Conservation (phyloP, 768 basidiomycete species). For the Chiua virens region DNA sequence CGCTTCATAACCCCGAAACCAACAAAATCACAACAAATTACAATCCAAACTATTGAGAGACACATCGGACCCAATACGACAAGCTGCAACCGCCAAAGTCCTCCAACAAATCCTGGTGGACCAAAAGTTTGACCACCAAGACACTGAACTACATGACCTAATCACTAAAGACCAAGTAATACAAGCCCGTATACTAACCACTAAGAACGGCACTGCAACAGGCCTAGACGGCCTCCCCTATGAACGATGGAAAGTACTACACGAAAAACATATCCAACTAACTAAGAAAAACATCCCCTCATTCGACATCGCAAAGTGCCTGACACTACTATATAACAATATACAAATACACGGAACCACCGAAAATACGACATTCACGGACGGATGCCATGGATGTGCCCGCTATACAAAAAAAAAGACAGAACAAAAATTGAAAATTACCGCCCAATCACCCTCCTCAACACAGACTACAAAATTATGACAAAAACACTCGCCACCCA, state of each 20-base stretch:
- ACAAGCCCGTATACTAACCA: slow-evolving; percentile 6
- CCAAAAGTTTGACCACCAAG: not conserved
- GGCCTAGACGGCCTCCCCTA: slow-evolving; percentile 28
- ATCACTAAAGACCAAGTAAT: slow-evolving; percentile 14
- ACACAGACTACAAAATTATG: slow-evolving; percentile 34
- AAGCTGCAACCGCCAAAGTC: no score
- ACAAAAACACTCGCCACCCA: slow-evolving; percentile 23
- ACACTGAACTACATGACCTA: not conserved
- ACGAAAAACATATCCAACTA: no score
- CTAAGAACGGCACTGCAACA: slow-evolving; percentile 16
- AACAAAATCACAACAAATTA: no score
- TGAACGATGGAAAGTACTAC: slow-evolving; percentile 25
- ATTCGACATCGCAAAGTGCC: slow-evolving; percentile 5
- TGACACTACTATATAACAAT: slow-evolving; percentile 15
- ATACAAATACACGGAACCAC: slow-evolving; percentile 27
- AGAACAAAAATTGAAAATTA: slow-evolving; percentile 33
- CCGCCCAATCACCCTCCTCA: slow-evolving; percentile 37
- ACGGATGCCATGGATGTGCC: slow-evolving; percentile 38
- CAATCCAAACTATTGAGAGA: no score
- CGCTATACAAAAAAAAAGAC: slow-evolving; percentile 43
- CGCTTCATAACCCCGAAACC: no score
- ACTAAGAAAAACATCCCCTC: no score
- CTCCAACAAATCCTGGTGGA: not conserved
- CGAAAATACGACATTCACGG: slow-evolving; percentile 14
- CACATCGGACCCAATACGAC: no score